Evolutionary conservation across 1,284 basidiomycete species (phyloP), one percentile per base, ranked within the genome.

Genomic region (Heterobasidion parviporum): DNA sequence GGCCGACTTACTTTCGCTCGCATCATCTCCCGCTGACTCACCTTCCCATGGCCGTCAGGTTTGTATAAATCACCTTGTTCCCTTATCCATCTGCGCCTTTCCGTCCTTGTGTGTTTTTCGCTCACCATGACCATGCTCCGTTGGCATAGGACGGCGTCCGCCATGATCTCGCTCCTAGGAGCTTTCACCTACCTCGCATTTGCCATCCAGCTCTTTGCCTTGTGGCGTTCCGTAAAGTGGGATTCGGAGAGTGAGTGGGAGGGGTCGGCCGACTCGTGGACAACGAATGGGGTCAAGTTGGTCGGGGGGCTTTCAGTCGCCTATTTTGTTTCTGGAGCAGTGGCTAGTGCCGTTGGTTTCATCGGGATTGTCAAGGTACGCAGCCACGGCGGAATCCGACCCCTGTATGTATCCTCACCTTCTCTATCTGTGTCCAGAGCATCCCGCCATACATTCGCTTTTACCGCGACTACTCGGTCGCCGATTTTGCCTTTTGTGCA

Each of bases 231-330:
- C n/a, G 73, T 85, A 64, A 79, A 76, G 62, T 83, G 82, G 79
- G 85, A 87, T 59, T 74, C 78, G 26, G 83, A 84, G 62, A 81
- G 76, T 61, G 87, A 89, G 63, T 89, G 85, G 85, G 86, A 89
- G 67, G 75, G 77, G 18, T 75, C 79, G 2, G 69, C 74, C 20
- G 80, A 83, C 67, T 74, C 74, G 18, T 81, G 83, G 76, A 74
- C 75, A 51, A 71, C 80, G 56, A 81, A 87, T 61, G 78, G 79
- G 49, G 72, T 86, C 53, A 79, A 82, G 60, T 70, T 88, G 60
- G 70, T 87, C 26, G 87, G 83, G 72, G 81, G 73, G n/a, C 73
- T 89, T 48, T 72, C 85, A 43, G 80, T 77, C 47, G 70, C 78
- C 14, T 89, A 89, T 67, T 87, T 88, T 66, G 73, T 78, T 2